These are phyloP conservation scores for Porogramme epimiltina DNA, from an alignment of 1,284 basidiomycete genomes.

Conservation along the genomic window DNA sequence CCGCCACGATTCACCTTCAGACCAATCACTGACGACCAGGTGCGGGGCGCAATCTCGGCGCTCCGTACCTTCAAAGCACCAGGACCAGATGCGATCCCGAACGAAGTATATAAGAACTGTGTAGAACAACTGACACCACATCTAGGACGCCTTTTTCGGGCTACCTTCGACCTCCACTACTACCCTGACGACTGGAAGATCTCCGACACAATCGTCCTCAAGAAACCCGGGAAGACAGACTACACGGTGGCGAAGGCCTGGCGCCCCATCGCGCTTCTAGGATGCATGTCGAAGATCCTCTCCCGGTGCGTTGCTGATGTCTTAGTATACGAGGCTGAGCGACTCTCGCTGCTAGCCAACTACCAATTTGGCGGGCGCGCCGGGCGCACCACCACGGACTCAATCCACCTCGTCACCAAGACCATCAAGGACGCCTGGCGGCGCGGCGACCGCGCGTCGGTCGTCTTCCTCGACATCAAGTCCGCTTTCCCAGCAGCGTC, in stretches of 20 bases:
- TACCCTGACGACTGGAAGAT: slow-evolving; percentile 38
- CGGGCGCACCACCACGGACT: slow-evolving; percentile 38
- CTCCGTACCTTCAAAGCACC: slow-evolving; percentile 37
- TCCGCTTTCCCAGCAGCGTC: too few relatives aligned
- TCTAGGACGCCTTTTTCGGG: slow-evolving; percentile 32
- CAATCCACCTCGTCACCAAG: slow-evolving; percentile 34
- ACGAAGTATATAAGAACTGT: slow-evolving; percentile 34
- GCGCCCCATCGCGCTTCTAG: slow-evolving; percentile 37
- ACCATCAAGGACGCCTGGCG: slow-evolving; percentile 38
- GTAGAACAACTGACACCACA: slow-evolving; percentile 27
- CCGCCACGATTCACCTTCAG: slow-evolving; percentile 26
- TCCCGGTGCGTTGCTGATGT: slow-evolving; percentile 24
- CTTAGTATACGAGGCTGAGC: slow-evolving; percentile 20
- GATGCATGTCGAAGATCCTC: slow-evolving; percentile 34
- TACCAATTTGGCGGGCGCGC: too few relatives aligned
- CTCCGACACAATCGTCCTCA: too few relatives aligned
- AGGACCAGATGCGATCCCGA: slow-evolving; percentile 37
- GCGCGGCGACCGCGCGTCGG: too few relatives aligned
- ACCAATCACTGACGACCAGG: slow-evolving; percentile 19
- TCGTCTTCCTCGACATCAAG: too few relatives aligned
- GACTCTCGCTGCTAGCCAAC: slow-evolving; percentile 27
- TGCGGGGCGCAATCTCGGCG: slow-evolving; percentile 15
- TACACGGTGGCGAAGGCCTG: slow-evolving; percentile 38
- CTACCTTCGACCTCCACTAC: slow-evolving; percentile 24
- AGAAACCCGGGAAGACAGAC: slow-evolving; percentile 39